Evolutionary conservation across 108 stramenopile genomes (phyloP).

Genomic region (Stephanodiscus minutulus): DNA sequence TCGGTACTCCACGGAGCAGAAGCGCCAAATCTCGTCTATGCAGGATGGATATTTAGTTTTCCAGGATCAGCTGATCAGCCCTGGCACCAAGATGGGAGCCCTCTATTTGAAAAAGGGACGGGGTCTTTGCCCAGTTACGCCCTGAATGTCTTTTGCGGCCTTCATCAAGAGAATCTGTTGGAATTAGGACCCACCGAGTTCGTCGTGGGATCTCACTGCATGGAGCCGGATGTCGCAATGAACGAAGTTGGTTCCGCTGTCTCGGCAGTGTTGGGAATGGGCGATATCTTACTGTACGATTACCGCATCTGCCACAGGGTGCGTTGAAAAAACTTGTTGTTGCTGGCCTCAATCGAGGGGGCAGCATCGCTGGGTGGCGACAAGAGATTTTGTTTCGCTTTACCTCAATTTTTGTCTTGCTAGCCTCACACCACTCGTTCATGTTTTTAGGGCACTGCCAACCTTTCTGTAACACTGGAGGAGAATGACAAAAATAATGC

Average conservation of each 20-base stretch:
- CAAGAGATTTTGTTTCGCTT: neutral
- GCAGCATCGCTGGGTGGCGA: neutral
- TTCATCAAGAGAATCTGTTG: conserved; percentile 35
- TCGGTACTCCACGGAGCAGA: conserved; percentile 1
- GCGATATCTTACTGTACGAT: conserved; percentile 62
- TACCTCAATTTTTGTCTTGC: neutral
- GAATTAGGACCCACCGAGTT: conserved; percentile 62
- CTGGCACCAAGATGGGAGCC: conserved; percentile 62
- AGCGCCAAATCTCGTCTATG: conserved; percentile 52
- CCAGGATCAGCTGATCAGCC: conserved; percentile 54
- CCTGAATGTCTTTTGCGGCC: conserved; percentile 58
- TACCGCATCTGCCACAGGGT: conserved; percentile 66
- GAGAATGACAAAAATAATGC: neutral
- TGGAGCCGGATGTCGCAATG: neutral
- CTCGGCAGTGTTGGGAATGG: conserved; percentile 36
- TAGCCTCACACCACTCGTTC: neutral
- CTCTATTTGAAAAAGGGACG: conserved; percentile 48
- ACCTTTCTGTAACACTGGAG: neutral
- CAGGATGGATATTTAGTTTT: conserved; percentile 52
- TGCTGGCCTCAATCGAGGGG: neutral
- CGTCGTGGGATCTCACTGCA: conserved; percentile 33
- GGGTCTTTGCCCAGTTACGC: conserved; percentile 52
- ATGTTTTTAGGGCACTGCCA: neutral
- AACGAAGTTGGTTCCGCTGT: conserved; percentile 18
- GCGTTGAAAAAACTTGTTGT: conserved; percentile 33